Conservation (phyloP, 2,329 filamentous ascomycete genomes). For the Paraphoma chrysanthemicola region DNA sequence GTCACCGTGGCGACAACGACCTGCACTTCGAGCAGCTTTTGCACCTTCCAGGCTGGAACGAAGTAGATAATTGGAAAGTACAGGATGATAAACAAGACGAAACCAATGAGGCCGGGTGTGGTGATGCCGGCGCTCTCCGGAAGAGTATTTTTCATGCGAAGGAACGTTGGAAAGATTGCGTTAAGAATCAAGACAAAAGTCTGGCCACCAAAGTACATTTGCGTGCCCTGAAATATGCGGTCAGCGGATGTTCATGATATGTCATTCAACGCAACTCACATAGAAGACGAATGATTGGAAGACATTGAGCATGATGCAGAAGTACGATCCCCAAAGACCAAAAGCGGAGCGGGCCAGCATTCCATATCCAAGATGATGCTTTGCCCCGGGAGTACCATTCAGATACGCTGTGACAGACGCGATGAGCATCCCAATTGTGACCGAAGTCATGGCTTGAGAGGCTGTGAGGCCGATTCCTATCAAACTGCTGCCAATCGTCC, state of each 20-base stretch:
- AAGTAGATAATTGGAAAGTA: slow-evolving; percentile 23
- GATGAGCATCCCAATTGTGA: slow-evolving; percentile 18
- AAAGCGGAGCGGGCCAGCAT: slow-evolving; percentile 24
- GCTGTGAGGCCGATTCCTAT: slow-evolving; percentile 22
- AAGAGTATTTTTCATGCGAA: slow-evolving; percentile 26
- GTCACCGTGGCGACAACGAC: slow-evolving; percentile 11
- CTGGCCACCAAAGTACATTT: slow-evolving; percentile 28
- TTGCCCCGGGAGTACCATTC: slow-evolving; percentile 17
- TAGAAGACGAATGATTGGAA: slow-evolving; percentile 25
- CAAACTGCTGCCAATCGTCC: slow-evolving; percentile 18
- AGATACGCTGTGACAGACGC: slow-evolving; percentile 20
- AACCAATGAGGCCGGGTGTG: slow-evolving; percentile 17
- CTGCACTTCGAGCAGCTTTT: slow-evolving; percentile 17
- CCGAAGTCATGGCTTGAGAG: slow-evolving; percentile 11
- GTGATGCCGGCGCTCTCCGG: slow-evolving; percentile 17
- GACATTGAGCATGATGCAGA: slow-evolving; percentile 26
- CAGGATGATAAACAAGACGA: slow-evolving; percentile 18
- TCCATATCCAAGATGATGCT: slow-evolving; percentile 22
- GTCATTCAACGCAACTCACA: too few relatives aligned
- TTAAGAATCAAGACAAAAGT: slow-evolving; percentile 22
- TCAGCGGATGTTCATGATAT: too few relatives aligned
- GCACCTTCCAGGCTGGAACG: slow-evolving; percentile 17
- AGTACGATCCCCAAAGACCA: slow-evolving; percentile 26
- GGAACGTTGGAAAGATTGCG: slow-evolving; percentile 21
- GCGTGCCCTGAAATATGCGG: slow-evolving; percentile 11